phyloP scores from a whole-genome alignment of 2,329 filamentous ascomycete genomes.

The Pyrenochaeta sp. region DNA sequence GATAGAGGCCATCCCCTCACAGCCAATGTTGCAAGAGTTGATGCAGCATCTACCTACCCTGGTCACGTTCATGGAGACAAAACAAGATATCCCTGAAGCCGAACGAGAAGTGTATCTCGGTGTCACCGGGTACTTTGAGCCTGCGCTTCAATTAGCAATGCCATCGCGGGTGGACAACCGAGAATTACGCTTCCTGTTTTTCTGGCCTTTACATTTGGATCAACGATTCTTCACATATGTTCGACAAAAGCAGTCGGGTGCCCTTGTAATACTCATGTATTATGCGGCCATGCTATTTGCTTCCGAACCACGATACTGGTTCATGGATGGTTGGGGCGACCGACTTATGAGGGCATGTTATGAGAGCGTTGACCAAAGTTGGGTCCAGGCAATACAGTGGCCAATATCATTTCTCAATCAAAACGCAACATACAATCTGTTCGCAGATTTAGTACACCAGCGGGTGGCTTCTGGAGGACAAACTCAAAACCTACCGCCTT shows the following conservation, averaged over 20 bases:
- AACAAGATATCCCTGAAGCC: constrained; percentile 22
- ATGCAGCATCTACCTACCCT: constrained; percentile 28
- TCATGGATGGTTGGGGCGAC: constrained; percentile 47
- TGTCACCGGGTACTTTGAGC: constrained; percentile 26
- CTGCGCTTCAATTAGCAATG: constrained; percentile 28
- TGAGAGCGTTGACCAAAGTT: constrained; percentile 30
- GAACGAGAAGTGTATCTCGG: constrained; percentile 23
- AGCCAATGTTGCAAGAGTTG: constrained; percentile 38
- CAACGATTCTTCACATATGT: constrained; percentile 42
- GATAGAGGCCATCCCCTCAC: constrained; percentile 26
- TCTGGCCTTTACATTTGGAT: constrained; percentile 49
- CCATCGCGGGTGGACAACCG: constrained; percentile 39
- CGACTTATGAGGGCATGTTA: constrained; percentile 32
- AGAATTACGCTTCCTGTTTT: constrained; percentile 44
- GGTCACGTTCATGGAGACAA: constrained; percentile 26
- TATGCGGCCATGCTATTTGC: constrained; percentile 47
- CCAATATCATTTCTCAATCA: constrained; percentile 27
- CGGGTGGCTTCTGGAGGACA: background rate
- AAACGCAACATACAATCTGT: constrained; percentile 10
- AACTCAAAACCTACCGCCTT: too few species aligned
- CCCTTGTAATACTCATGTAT: constrained; percentile 49
- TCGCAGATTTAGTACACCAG: constrained; percentile 4
- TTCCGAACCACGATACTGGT: constrained; percentile 49
- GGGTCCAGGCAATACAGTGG: constrained; percentile 36
- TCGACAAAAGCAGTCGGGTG: constrained; percentile 39